A percentile compares a stretch with the other conserved stretches of the same genome.
These are phyloP conservation scores for Choanephora cucurbitarum DNA, from an alignment of 371 early-diverging fungal species.

Conservation along the genomic window DNA sequence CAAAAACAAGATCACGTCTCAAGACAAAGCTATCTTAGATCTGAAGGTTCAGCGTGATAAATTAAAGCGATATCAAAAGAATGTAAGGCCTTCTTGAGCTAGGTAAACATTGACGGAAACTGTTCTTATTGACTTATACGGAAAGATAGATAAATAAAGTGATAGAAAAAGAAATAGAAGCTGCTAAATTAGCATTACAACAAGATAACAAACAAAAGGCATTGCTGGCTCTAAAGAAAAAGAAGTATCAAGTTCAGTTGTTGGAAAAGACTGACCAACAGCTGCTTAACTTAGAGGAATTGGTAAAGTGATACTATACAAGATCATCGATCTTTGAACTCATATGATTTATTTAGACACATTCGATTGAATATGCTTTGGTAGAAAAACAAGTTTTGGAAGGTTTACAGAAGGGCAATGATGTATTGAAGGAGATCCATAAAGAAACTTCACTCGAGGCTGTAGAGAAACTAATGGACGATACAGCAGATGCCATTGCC, in stretches of 20 bases:
- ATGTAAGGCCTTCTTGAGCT: too few species aligned
- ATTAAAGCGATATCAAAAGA: constrained; percentile 86
- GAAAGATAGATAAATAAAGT: constrained; percentile 72
- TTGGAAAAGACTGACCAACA: constrained; percentile 84
- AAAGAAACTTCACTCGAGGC: constrained; percentile 92
- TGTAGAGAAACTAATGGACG: constrained; percentile 92
- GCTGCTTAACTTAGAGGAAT: constrained; percentile 84
- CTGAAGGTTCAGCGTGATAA: constrained; percentile 94
- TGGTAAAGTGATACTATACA: constrained; percentile 53
- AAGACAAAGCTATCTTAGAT: constrained; percentile 92
- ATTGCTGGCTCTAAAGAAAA: constrained; percentile 88
- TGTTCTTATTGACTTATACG: too few species aligned
- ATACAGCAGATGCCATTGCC: constrained; percentile 93
- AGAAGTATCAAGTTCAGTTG: constrained; percentile 92
- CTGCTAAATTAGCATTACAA: constrained; percentile 64
- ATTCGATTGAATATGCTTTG: constrained; percentile 88
- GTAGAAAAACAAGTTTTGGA: constrained; percentile 89
- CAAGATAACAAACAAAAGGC: constrained; percentile 83
- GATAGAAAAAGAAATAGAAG: constrained; percentile 63
- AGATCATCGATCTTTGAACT: too few species aligned
- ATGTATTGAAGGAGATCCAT: constrained; percentile 85
- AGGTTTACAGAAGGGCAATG: constrained; percentile 83
- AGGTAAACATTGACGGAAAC: too few species aligned
- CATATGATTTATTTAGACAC: constrained; percentile 55
- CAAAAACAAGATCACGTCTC: constrained; percentile 70